A percentile compares a stretch with the other conserved stretches of the same genome.
Conservation (phyloP, 148 eudicot genomes). For the Vaccinium vitisidaea region DNA sequence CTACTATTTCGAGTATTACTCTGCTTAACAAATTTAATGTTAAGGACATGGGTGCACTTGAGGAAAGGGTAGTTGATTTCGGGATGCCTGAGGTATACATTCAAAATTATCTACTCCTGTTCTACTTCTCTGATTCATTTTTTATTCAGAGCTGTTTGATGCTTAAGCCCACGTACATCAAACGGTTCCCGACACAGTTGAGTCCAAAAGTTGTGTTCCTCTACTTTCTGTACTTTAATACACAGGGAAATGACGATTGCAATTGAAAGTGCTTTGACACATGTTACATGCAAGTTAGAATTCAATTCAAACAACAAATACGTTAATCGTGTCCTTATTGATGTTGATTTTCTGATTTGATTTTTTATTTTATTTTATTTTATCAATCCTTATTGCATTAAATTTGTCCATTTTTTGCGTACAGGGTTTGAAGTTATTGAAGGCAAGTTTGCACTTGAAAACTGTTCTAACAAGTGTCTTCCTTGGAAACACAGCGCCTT, state of each 20-base stretch:
- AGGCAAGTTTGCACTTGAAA: neutral
- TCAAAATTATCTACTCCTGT: neutral
- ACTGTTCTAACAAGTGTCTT: slow-evolving; percentile 4
- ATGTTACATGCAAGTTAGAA: neutral
- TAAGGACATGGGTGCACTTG: neutral
- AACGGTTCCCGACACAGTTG: too few relatives aligned
- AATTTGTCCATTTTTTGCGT: too few relatives aligned
- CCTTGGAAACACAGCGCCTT: neutral
- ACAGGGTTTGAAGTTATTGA: slow-evolving; percentile 17
- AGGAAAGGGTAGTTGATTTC: neutral
- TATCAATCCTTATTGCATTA: too few relatives aligned
- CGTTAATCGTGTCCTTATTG: neutral
- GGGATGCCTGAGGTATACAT: slow-evolving; percentile 5
- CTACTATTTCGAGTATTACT: slow-evolving; percentile 17
- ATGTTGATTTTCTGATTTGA: neutral
- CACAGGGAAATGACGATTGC: too few relatives aligned
- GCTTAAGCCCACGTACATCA: too few relatives aligned
- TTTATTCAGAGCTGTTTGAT: too few relatives aligned
- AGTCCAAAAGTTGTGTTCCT: too few relatives aligned
- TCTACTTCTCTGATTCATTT: neutral
- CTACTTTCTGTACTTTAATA: too few relatives aligned
- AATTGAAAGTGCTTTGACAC: neutral
- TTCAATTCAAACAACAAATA: too few relatives aligned
- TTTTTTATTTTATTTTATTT: too few relatives aligned
- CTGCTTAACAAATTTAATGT: neutral